Evolutionary conservation across 23 red algal species (phyloP), one percentile per base, ranked within the genome.

Genomic region (Gracilariopsis chorda): DNA sequence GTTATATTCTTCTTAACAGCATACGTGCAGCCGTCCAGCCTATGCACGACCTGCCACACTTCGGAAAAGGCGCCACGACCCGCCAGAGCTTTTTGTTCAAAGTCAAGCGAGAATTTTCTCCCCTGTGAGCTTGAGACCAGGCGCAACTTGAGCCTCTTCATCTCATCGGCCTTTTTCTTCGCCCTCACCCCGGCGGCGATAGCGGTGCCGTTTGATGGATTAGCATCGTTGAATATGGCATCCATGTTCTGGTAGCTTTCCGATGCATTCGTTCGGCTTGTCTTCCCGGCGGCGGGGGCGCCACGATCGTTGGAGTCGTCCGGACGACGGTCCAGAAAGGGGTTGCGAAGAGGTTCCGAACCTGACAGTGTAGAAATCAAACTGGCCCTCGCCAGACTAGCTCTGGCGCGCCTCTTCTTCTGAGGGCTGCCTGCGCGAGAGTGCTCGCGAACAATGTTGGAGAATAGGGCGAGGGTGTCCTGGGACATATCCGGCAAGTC

Each of bases 21-120:
- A 65, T 99, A 99, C 11, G 78, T 78, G 60, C 88, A 82, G 19
- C 97, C 97, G 73, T 99, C 97, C 3, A 95, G 62, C 13, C 92
- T 83, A 56, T 90, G 71, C 20, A 93, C 90, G 21, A 78, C 97
- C 39, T 91, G 80, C 51, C 85, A 77, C 2, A 99, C 97, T 48
- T 84, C 51, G 2, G 77, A 93, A 82, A 93, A 95, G n/a, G 82
- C 90, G 49, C 97, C 93, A n/a, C 68, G 72, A 33, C 97, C 93
- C 20, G 93, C 87, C n/a, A 82, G 28, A 4, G 51, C 43, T 36
- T 91, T 42, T 30, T 75, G 83, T 41, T 90, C 86, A 88, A 99
- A 99, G 67, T 99, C 87, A 51, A 78, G 41, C 24, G 89, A 76
- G 17, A 77, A 76, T 47, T 56, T 77, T 39, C 79, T 56, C 20